Base-by-base conservation (phyloP, 345 rosid species). In the Gossypium ekmanianum region DNA sequence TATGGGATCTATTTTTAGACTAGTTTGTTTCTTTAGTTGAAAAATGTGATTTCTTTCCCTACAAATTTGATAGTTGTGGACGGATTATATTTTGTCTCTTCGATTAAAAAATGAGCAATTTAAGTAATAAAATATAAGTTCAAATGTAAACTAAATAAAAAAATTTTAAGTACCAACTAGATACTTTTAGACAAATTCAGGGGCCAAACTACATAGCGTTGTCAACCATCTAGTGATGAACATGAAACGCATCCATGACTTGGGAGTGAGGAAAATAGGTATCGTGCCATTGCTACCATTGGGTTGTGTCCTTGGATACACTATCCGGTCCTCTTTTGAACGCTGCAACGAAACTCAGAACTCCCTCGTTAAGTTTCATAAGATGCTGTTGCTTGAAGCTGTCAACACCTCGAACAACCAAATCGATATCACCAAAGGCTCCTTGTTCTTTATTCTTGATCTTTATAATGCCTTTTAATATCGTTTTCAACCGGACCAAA, bases 231-330 rank as follows among this genome's bases (percentile, higher is more conserved):
- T 83, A 0, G 77, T 72, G 2, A 22, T 74, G 74, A 81, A 92
- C 78, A 11, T 90, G 76, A 81, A 85, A 47, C 79, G 85, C 9
- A 81, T 94, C 54, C 80, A 86, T 24, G 72, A 24, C 48, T 52
- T 88, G 66, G 98, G 98, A 70, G 89, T 91, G 63, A 81, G 80
- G 47, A 92, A 82, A 80, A 65, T 94, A 39, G 85, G 68, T 0
- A 82, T 89, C 9, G 56, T 17, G 7, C 4, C 55, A 12, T 1
- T 51, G 55, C 16, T 51, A 51, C 55, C 55, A 12, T 51, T 51
- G 6, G 55, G 18, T 51, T 51, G 18, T 5, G 7, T 13, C 55
- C 55, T 17, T 14, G 3, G 5, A 51, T 2, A 13, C 55, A 13
- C 55, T 4, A 17, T 5, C 18, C 55, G 8, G 13, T 51, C 16